Evolutionary conservation across 148 eudicot genomes (phyloP).

Genomic region (Pouteria glomerata): DNA sequence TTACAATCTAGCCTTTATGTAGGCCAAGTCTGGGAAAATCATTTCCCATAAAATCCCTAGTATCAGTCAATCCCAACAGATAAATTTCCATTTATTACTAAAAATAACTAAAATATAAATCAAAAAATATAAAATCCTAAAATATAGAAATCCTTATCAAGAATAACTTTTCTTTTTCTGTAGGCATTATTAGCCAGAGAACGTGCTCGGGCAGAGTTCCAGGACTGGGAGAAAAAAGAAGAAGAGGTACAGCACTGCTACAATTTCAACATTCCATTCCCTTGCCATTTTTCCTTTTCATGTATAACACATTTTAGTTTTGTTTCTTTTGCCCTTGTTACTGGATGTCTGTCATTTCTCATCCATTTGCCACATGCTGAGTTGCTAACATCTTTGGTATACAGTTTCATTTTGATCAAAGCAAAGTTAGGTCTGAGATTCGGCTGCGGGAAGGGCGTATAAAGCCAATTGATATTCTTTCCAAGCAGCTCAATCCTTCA

Average conservation of each 20-base stretch:
- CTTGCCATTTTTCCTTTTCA: not conserved
- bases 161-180: slow-evolving; percentile 1
- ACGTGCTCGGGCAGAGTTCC: slow-evolving; percentile 84
- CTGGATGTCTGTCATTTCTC: not conserved
- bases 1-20: no score
- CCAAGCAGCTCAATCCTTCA: slow-evolving; percentile 78
- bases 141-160: no score
- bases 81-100: no score
- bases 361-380: not conserved
- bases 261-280: no score
- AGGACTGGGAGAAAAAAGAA: slow-evolving; percentile 96
- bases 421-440: slow-evolving; percentile 81
- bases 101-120: no score
- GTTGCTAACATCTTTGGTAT: slow-evolving; percentile 15
- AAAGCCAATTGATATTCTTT: slow-evolving; percentile 85
- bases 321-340: not conserved
- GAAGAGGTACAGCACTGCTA: slow-evolving; percentile 48
- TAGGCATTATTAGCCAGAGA: slow-evolving; percentile 82
- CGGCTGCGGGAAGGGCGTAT: slow-evolving; percentile 78
- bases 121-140: no score
- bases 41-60: no score
- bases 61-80: no score
- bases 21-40: no score
- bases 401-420: slow-evolving; percentile 98
- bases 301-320: not conserved